Conservation (phyloP, 202 grass and related monocot species). For the Digitaria exilis region DNA sequence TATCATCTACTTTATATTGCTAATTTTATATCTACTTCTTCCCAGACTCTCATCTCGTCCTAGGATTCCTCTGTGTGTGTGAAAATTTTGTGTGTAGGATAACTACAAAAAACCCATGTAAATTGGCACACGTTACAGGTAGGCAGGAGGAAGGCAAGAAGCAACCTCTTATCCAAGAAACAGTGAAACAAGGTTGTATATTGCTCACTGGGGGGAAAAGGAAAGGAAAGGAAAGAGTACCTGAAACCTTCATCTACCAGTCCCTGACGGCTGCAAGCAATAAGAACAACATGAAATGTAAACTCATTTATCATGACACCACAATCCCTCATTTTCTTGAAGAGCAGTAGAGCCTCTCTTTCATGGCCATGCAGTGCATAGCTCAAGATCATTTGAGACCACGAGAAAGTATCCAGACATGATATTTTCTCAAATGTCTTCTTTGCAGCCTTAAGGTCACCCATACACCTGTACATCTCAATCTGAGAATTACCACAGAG, state of each 20-base stretch:
- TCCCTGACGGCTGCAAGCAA: conserved; percentile 70
- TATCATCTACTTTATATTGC: not conserved
- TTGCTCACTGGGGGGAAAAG: not conserved
- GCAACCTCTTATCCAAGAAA: not conserved
- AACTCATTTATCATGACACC: conserved; percentile 35
- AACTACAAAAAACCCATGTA: not conserved
- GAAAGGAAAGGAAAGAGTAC: conserved; percentile 58
- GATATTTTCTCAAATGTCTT: conserved; percentile 55
- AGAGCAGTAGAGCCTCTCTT: conserved; percentile 53
- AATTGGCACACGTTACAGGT: not conserved
- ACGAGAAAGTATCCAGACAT: conserved; percentile 57
- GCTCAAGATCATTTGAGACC: conserved; percentile 65
- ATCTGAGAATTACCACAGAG: conserved; percentile 70
- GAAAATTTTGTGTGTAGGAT: no score
- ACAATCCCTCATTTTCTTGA: conserved; percentile 59
- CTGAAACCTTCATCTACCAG: conserved; percentile 64
- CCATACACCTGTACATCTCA: conserved; percentile 64
- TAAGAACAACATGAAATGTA: conserved; percentile 65
- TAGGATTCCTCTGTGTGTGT: not conserved
- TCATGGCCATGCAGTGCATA: conserved; percentile 60
- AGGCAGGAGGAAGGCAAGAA: not conserved
- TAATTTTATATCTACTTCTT: conserved; percentile 4
- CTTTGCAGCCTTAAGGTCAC: conserved; percentile 57
- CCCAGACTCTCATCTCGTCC: not conserved
- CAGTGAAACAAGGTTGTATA: not conserved